Conservation (phyloP, 2,329 filamentous ascomycete species). For the Myriosclerotinia curreyana region DNA sequence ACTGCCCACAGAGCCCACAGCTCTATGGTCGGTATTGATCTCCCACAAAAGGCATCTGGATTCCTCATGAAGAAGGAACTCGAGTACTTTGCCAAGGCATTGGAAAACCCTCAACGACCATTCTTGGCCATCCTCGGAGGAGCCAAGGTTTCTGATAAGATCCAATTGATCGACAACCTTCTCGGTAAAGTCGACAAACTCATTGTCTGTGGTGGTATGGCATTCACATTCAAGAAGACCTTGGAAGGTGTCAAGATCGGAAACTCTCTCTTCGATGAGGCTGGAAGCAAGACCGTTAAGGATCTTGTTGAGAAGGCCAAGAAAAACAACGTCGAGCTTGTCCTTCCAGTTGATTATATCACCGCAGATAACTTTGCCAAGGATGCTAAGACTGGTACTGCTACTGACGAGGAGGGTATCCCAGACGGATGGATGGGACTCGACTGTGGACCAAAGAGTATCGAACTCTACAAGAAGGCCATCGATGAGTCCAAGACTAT, state of each 20-base stretch:
- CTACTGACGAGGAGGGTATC: slow-evolving; percentile 84
- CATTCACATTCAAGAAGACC: slow-evolving; percentile 99
- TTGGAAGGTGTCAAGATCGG: slow-evolving; percentile 87
- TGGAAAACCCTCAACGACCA: slow-evolving; percentile 87
- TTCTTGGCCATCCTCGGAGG: slow-evolving; percentile 99
- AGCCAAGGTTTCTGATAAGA: slow-evolving; percentile 99
- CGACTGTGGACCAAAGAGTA: slow-evolving; percentile 85
- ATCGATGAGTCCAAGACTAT: slow-evolving; percentile 91
- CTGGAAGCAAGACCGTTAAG: slow-evolving; percentile 85
- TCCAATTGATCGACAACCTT: slow-evolving; percentile 98
- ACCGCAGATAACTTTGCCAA: slow-evolving; percentile 92
- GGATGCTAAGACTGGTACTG: slow-evolving; percentile 75
- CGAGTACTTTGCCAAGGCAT: slow-evolving; percentile 97
- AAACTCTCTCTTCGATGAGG: slow-evolving; percentile 87
- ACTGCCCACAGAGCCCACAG: slow-evolving; percentile 98
- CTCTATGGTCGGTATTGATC: slow-evolving; percentile 96
- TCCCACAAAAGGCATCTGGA: slow-evolving; percentile 94
- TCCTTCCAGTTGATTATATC: slow-evolving; percentile 91
- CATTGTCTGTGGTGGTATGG: slow-evolving; percentile 96
- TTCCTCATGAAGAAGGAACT: slow-evolving; percentile 99
- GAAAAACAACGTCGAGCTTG: slow-evolving; percentile 92
- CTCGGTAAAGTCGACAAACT: slow-evolving; percentile 97
- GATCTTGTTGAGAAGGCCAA: slow-evolving; percentile 92
- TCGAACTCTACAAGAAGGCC: slow-evolving; percentile 82
- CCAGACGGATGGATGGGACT: slow-evolving; percentile 98